A percentile compares a stretch with the other conserved stretches of the same genome.
Evolutionary conservation across 495 filamentous ascomycete species (phyloP).

Genomic region (Xylaria intraflava): DNA sequence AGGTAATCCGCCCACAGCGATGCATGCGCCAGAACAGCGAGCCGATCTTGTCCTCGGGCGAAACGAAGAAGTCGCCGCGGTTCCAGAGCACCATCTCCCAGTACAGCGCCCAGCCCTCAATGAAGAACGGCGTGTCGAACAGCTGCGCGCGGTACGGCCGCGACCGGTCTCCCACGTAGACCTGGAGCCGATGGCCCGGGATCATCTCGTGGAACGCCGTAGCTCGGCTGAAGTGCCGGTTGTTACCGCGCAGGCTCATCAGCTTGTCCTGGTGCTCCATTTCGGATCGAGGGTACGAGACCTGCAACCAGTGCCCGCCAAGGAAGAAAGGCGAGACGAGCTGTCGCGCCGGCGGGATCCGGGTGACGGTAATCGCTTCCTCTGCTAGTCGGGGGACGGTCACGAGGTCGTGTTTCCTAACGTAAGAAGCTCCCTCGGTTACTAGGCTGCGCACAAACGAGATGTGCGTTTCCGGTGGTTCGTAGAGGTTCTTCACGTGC

Average conservation of each 20-base stretch:
- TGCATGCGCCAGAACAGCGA: conserved; percentile 51
- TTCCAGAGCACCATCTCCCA: conserved; percentile 48
- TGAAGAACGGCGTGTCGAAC: conserved; percentile 48
- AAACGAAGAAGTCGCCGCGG: conserved; percentile 33
- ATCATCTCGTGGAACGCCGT: conserved; percentile 53
- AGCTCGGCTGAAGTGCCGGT: conserved; percentile 43
- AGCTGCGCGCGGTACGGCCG: conserved; percentile 37
- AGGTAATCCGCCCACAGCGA: conserved; percentile 47
- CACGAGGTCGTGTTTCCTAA: conserved; percentile 42
- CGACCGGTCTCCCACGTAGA: conserved; percentile 35
- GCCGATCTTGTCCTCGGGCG: conserved; percentile 42
- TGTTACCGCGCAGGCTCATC: conserved; percentile 50
- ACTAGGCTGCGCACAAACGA: conserved; percentile 38
- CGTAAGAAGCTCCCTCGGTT: conserved; percentile 34
- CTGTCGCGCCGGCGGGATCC: conserved; percentile 45
- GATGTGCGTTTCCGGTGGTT: conserved; percentile 41
- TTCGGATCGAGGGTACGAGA: conserved; percentile 42
- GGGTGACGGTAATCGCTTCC: conserved; percentile 45
- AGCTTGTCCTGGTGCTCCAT: conserved; percentile 46
- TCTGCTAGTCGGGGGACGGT: conserved; percentile 44
- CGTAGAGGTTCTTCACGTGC: conserved; percentile 45
- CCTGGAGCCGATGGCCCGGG: conserved; percentile 47
- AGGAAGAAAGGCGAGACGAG: conserved; percentile 49
- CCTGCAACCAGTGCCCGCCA: conserved; percentile 40
- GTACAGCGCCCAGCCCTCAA: conserved; percentile 51